phyloP scores from a whole-genome alignment of 768 basidiomycete genomes.

The Imleria badia region DNA sequence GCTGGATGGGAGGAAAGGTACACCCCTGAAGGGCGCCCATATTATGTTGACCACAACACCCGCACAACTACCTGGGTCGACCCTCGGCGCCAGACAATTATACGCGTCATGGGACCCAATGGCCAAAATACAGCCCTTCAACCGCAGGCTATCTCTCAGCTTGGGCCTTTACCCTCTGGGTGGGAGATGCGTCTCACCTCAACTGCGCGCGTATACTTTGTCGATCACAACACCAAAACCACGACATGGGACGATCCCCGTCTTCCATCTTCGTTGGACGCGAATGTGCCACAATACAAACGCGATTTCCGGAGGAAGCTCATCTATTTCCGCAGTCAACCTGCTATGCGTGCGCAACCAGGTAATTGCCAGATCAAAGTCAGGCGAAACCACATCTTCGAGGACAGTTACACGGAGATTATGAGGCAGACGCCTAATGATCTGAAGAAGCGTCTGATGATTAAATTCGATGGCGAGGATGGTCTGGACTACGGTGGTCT shows the following conservation, averaged over 20 bases:
- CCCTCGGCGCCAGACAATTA: slow-evolving; percentile 93
- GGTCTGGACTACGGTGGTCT: slow-evolving; percentile 98
- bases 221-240: slow-evolving; percentile 99
- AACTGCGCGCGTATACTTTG: slow-evolving; percentile 98
- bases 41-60: slow-evolving; percentile 99
- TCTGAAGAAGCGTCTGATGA: slow-evolving; percentile 98
- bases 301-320: slow-evolving; percentile 99
- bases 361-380: slow-evolving; percentile 99
- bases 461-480: slow-evolving; percentile 99
- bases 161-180: slow-evolving; percentile 94
- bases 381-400: slow-evolving; percentile 96
- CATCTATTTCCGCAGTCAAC: slow-evolving; percentile 99
- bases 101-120: slow-evolving; percentile 94
- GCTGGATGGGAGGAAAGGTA: slow-evolving; percentile 99
- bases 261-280: slow-evolving; percentile 89
- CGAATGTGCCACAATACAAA: slow-evolving; percentile 99
- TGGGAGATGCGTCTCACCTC: slow-evolving; percentile 99
- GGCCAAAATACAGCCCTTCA: slow-evolving; percentile 87
- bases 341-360: slow-evolving; percentile 95
- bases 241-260: slow-evolving; percentile 99
- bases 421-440: slow-evolving; percentile 99
- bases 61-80: slow-evolving; percentile 99
- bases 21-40: slow-evolving; percentile 96
- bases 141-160: slow-evolving; percentile 93
- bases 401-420: slow-evolving; percentile 99